Conservation (phyloP, 768 basidiomycete species). For the Boletus speciosus region DNA sequence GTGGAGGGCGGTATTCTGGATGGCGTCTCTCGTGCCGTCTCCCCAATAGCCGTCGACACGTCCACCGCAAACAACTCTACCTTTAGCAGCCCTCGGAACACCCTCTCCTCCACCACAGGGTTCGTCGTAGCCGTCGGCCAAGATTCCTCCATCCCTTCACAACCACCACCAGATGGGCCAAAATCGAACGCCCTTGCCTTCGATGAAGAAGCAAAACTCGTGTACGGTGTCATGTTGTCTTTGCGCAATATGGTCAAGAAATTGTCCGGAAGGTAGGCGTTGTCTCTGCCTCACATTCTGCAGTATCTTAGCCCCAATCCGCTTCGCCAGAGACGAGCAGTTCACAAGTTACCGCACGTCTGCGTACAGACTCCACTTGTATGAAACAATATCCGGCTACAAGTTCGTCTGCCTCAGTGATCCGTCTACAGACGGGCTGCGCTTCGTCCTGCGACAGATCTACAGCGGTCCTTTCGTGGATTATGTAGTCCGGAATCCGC, state of each 20-base stretch:
- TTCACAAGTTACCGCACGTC: constrained; percentile 91
- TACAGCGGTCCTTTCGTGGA: constrained; percentile 94
- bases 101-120: constrained; percentile 60
- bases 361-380: constrained; percentile 89
- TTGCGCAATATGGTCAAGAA: constrained; percentile 95
- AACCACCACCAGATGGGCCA: constrained; percentile 15
- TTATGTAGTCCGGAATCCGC: constrained; percentile 89
- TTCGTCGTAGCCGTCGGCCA: constrained; percentile 60
- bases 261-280: constrained; percentile 66
- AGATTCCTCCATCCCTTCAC: constrained; percentile 36
- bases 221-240: constrained; percentile 92
- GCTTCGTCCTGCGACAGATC: constrained; percentile 80
- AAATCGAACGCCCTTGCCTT: constrained; percentile 67
- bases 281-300: background rate
- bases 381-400: constrained; percentile 88
- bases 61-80: constrained; percentile 35
- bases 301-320: background rate
- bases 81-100: constrained; percentile 61
- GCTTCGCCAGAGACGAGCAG: constrained; percentile 68
- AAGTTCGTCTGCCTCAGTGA: constrained; percentile 95
- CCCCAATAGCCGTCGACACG: constrained; percentile 31
- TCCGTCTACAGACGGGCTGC: constrained; percentile 76
- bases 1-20: constrained; percentile 70
- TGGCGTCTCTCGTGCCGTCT: constrained; percentile 74
- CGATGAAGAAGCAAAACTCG: constrained; percentile 96